Conservation (phyloP, 1,139 yeast species). For the Saccharomyces pastorianus region DNA sequence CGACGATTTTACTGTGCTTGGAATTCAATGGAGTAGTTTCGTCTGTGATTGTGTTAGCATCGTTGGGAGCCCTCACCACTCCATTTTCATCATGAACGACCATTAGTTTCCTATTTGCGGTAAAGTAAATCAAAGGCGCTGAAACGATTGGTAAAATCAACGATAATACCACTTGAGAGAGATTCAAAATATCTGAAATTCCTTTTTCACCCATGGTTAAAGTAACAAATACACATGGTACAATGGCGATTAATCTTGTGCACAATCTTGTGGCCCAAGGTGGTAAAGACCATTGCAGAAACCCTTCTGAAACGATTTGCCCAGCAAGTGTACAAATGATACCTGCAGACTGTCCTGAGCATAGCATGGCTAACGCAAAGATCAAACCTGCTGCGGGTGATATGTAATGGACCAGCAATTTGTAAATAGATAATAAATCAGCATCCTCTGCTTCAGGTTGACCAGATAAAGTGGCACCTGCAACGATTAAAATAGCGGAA, state of each 20-base stretch:
- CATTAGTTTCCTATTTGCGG: slow-evolving; percentile 70
- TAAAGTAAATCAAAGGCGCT: slow-evolving; percentile 83
- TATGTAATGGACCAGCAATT: slow-evolving; percentile 43
- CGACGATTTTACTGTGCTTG: slow-evolving; percentile 24
- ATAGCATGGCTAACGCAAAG: slow-evolving; percentile 83
- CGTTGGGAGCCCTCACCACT: slow-evolving; percentile 17
- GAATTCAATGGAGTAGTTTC: slow-evolving; percentile 22
- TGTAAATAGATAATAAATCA: slow-evolving; percentile 55
- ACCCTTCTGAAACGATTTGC: slow-evolving; percentile 94
- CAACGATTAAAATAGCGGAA: slow-evolving; percentile 77
- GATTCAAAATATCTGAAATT: slow-evolving; percentile 67
- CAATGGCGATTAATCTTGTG: slow-evolving; percentile 77
- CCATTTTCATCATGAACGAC: slow-evolving; percentile 41
- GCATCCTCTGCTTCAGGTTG: slow-evolving; percentile 72
- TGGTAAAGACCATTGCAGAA: slow-evolving; percentile 71
- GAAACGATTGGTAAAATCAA: slow-evolving; percentile 79
- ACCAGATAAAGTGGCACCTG: slow-evolving; percentile 70
- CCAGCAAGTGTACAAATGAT: slow-evolving; percentile 97
- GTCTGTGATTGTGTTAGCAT: slow-evolving; percentile 9
- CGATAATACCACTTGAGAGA: slow-evolving; percentile 82
- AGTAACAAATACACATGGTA: slow-evolving; percentile 82
- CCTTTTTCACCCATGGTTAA: slow-evolving; percentile 77
- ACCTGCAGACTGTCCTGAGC: slow-evolving; percentile 96
- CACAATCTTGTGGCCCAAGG: slow-evolving; percentile 81
- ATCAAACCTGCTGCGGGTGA: slow-evolving; percentile 90